phyloP scores from a whole-genome alignment of 768 basidiomycete genomes.

The Russula earlei region DNA sequence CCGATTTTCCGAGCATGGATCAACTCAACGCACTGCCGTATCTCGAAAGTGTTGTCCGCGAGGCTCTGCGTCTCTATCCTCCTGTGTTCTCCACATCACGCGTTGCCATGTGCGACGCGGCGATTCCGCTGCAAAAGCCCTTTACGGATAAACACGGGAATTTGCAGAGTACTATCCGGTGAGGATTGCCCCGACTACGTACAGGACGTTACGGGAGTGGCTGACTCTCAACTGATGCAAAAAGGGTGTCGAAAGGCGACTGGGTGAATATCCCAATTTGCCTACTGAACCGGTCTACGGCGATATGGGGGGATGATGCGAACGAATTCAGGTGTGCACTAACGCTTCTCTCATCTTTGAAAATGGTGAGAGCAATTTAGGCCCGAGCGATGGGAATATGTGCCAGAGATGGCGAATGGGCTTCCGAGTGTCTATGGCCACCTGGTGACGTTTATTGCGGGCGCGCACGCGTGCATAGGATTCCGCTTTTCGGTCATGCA shows the following conservation, averaged over 20 bases:
- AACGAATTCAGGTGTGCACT: constrained; percentile 22
- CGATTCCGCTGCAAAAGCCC: constrained; percentile 25
- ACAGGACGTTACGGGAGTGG: not conserved
- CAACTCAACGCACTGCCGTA: constrained; percentile 26
- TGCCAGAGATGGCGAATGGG: constrained; percentile 9
- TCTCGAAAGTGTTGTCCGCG: constrained; percentile 28
- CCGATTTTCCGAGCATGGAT: constrained; percentile 24
- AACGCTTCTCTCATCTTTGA: not conserved
- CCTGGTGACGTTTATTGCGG: constrained; percentile 26
- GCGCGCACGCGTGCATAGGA: constrained; percentile 25
- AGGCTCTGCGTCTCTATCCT: constrained; percentile 24
- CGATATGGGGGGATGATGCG: constrained; percentile 29
- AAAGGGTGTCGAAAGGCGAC: constrained; percentile 19
- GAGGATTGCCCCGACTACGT: not conserved
- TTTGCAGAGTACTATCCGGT: constrained; percentile 13
- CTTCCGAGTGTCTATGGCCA: constrained; percentile 17
- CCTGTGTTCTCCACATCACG: constrained; percentile 23
- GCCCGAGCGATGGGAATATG: constrained; percentile 18
- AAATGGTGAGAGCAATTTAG: not conserved
- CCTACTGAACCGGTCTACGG: constrained; percentile 23
- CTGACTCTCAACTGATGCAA: not conserved
- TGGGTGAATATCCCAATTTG: constrained; percentile 22
- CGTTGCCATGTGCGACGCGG: constrained; percentile 23
- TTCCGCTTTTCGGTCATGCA: constrained; percentile 24
- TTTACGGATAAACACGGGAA: constrained; percentile 19